Conservation (phyloP, 2,329 filamentous ascomycete species). For the Ascomycota sp. region DNA sequence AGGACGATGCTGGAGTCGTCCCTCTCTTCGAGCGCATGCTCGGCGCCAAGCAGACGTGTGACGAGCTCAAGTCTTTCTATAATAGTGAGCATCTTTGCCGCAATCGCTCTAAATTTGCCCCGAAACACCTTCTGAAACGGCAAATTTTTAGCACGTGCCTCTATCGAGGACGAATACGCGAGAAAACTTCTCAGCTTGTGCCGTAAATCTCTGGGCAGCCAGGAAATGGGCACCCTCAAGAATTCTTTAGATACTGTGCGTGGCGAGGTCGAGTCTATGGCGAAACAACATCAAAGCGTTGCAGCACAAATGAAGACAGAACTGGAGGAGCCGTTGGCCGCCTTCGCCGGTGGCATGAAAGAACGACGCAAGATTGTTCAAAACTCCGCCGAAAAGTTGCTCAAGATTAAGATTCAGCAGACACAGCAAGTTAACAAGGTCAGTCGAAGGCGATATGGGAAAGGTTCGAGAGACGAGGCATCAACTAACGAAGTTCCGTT, state of each 20-base stretch:
- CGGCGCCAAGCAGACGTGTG: constrained; percentile 77
- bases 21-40: constrained; percentile 89
- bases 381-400: constrained; percentile 73
- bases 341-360: constrained; percentile 87
- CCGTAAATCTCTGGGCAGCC: constrained; percentile 72
- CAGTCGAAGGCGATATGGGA: not conserved
- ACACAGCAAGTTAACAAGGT: constrained; percentile 83
- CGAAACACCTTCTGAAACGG: not conserved
- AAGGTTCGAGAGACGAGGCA: constrained; percentile 3
- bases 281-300: constrained; percentile 75
- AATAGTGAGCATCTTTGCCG: constrained; percentile 30
- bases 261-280: constrained; percentile 78
- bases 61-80: constrained; percentile 86
- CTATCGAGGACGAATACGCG: constrained; percentile 91
- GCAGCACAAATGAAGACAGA: constrained; percentile 90
- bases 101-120: not conserved
- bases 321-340: constrained; percentile 74
- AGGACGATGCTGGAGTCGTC: constrained; percentile 85
- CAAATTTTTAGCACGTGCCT: constrained; percentile 43
- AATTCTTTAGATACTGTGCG: constrained; percentile 70
- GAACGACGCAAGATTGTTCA: constrained; percentile 93
- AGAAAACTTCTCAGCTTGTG: constrained; percentile 69
- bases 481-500: not conserved
- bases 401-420: constrained; percentile 84
- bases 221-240: constrained; percentile 64